These are phyloP conservation scores for Diaporthe helianthi DNA, from an alignment of 2,329 filamentous ascomycete species.

Conservation along the genomic window DNA sequence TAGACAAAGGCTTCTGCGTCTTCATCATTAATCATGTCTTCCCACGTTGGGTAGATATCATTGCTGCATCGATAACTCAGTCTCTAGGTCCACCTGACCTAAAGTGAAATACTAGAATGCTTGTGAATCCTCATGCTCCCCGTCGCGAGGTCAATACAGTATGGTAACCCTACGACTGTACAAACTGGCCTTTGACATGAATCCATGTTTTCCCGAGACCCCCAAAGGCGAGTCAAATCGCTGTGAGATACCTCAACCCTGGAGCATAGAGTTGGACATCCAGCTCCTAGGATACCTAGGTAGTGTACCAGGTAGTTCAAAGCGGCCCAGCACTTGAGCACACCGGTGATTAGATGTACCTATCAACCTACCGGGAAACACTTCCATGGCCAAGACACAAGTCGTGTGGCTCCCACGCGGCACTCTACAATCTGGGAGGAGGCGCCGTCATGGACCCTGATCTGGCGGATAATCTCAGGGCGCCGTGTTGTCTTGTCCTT, in stretches of 20 bases:
- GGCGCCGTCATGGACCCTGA: not conserved
- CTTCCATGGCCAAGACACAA: not conserved
- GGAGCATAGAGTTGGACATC: not conserved
- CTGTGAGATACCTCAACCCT: too few relatives aligned
- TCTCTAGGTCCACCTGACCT: too few relatives aligned
- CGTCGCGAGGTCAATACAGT: too few relatives aligned
- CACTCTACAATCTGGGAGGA: not conserved
- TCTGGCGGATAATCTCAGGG: not conserved
- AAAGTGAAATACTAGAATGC: too few relatives aligned
- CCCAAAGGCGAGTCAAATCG: not conserved
- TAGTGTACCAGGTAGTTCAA: not conserved
- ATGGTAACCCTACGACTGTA: too few relatives aligned
- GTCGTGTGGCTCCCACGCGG: not conserved
- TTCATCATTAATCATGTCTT: too few relatives aligned
- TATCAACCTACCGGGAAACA: not conserved
- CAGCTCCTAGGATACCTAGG: not conserved
- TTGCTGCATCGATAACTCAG: too few relatives aligned
- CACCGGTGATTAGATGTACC: not conserved
- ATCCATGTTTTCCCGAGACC: not conserved
- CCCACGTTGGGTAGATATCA: too few relatives aligned
- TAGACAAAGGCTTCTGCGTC: too few relatives aligned
- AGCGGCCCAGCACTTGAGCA: not conserved
- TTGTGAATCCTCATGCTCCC: too few relatives aligned
- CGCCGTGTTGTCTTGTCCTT: not conserved
- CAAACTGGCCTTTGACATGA: too few relatives aligned